Percentiles rank a stretch among this genome's conserved stretches.
Evolutionary conservation across 371 early-diverging fungal genomes (phyloP).

Genomic region (Globomyces sp.): DNA sequence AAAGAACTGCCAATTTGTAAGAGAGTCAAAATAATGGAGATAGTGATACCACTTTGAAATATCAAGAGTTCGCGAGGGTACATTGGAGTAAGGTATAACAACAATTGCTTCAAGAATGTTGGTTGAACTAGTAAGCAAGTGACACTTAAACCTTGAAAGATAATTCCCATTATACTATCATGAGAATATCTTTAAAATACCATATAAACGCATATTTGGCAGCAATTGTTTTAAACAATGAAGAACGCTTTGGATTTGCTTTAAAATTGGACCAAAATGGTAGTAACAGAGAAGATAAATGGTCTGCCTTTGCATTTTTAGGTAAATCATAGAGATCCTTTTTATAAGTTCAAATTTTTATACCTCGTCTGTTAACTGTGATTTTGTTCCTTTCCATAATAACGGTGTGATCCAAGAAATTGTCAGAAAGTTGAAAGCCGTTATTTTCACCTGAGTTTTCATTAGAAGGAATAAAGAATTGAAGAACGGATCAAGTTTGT

Average conservation of each 20-base stretch:
- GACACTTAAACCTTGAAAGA: slow-evolving; percentile 18
- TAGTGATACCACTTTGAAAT: slow-evolving; percentile 21
- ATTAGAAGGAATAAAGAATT: neutral
- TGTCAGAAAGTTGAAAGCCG: slow-evolving; percentile 11
- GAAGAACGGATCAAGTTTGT: no score
- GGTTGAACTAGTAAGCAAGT: slow-evolving; percentile 24
- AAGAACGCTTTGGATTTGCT: neutral
- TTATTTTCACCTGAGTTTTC: slow-evolving; percentile 1
- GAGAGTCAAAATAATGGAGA: slow-evolving; percentile 25
- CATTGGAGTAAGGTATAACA: slow-evolving; percentile 23
- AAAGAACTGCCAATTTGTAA: slow-evolving; percentile 18
- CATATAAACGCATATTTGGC: slow-evolving; percentile 4
- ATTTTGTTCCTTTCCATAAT: slow-evolving; percentile 20
- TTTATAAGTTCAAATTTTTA: neutral
- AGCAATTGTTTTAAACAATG: slow-evolving; percentile 13
- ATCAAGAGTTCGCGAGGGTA: slow-evolving; percentile 9
- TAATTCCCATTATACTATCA: neutral
- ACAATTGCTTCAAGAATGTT: slow-evolving; percentile 30
- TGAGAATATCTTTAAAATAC: no score
- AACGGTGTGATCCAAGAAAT: slow-evolving; percentile 13
- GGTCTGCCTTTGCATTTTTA: slow-evolving; percentile 3
- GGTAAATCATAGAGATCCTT: slow-evolving; percentile 20
- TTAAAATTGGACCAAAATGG: slow-evolving; percentile 18
- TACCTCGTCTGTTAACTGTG: slow-evolving; percentile 13
- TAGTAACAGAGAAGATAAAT: neutral